Evolutionary conservation across 1,139 yeast species (phyloP), one percentile per base, ranked within the genome.

Genomic region (Saccharomyces hybrid): DNA sequence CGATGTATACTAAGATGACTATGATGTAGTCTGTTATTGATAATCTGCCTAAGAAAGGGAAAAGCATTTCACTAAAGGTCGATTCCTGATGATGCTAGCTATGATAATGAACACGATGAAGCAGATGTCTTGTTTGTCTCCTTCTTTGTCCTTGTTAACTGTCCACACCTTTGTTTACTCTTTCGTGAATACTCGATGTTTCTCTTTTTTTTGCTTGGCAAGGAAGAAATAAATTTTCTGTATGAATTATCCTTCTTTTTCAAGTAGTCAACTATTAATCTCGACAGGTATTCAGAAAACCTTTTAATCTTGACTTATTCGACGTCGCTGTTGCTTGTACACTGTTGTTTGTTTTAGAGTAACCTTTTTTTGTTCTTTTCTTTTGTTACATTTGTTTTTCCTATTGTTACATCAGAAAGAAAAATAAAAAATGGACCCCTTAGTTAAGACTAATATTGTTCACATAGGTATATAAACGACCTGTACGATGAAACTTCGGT

Each of bases 11-110:
- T 16, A 71, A 49, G 5, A 70, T 29, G 7, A 73, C 67, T 38
- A 72, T 62, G 3, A 70, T 64, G 65, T 73, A 71, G 55, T 73
- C 75, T 0, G 65, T 57, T 6, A 68, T 50, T 1, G 73, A 65
- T 28, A 72, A 61, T 48, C 75, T 61, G 29, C 44, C 44, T 19
- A 38, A 38, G 19, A 38, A 38, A 19, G 44, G 44, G 24, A 38
- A 38, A 24, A 16, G 14, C 44, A 38, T 38, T 38, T 16, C 21
- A 11, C 14, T 16, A 9, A 16, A 34, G 9, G 24, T 19, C 24
- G 7, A 24, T 38, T 19, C 9, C 9, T 38, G 9, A 14, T 19
- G 14, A 14, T 34, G 7, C 16, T 14, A 34, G 9, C 9, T 9
- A 38, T 9, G 11, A 19, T 16, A 38, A 38, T 16, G 7, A 19